Conservation (phyloP, 2,329 filamentous ascomycete genomes). For the Trichoderma sp. region DNA sequence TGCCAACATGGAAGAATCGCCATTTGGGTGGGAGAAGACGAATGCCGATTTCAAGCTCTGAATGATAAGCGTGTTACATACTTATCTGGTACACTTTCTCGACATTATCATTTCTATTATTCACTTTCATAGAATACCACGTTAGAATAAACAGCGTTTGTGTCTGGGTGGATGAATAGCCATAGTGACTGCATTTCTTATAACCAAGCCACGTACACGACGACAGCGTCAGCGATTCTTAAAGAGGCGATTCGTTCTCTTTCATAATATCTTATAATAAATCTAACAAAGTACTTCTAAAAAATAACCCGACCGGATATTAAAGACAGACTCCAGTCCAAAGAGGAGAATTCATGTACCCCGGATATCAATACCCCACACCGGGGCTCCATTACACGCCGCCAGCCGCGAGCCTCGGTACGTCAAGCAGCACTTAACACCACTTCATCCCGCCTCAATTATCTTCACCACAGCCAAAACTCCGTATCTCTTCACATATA, state of each 20-base stretch:
- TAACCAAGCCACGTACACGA: neutral
- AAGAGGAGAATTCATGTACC: neutral
- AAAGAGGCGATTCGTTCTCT: neutral
- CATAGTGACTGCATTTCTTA: neutral
- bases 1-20: conserved; percentile 59
- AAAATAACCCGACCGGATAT: neutral
- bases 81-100: neutral
- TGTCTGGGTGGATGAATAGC: neutral
- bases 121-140: neutral
- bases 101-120: neutral
- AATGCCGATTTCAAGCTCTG: conserved; percentile 78
- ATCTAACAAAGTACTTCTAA: neutral
- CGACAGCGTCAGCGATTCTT: neutral
- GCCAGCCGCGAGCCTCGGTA: conserved; percentile 37
- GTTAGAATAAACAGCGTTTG: neutral
- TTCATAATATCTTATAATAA: neutral
- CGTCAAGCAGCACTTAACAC: neutral
- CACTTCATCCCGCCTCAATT: neutral
- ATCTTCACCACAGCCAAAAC: neutral
- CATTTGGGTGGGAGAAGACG: conserved; percentile 69
- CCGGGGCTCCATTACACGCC: conserved; percentile 6
- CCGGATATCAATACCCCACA: conserved; percentile 35
- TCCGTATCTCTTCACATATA: neutral
- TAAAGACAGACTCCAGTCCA: neutral
- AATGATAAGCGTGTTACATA: neutral